Percentiles rank a stretch among this genome's conserved stretches.
Evolutionary conservation across 1,284 basidiomycete genomes (phyloP).

Genomic region (Boletus sp.): DNA sequence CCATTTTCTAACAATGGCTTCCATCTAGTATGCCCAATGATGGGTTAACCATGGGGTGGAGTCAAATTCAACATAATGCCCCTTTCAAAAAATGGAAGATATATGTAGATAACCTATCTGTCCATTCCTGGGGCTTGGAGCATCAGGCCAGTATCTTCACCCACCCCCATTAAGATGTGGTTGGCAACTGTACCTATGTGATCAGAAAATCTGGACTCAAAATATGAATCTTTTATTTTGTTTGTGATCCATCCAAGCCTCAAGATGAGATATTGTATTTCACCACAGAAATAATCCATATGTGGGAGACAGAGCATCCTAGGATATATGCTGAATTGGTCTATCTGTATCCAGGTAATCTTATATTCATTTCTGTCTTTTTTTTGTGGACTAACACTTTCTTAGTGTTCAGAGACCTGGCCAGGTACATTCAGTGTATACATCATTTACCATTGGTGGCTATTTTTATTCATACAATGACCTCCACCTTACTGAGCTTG

Average conservation of each 20-base stretch:
- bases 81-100: neutral
- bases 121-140: neutral
- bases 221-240: neutral
- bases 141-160: neutral
- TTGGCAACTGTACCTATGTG: neutral
- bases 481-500: neutral
- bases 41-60: constrained; percentile 1
- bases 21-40: constrained; percentile 1
- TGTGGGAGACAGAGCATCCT: neutral
- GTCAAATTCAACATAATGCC: neutral
- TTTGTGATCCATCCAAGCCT: neutral
- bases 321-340: neutral
- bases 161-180: neutral
- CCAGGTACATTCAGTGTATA: constrained; percentile 3
- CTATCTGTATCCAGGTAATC: neutral
- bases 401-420: neutral
- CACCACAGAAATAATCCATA: neutral
- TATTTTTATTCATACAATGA: constrained; percentile 4
- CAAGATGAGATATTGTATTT: neutral
- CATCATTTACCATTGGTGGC: neutral
- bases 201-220: neutral
- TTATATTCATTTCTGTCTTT: neutral
- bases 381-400: neutral
- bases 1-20: neutral
- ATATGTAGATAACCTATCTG: neutral